Evolutionary conservation across 2,329 filamentous ascomycete species (phyloP).

Genomic region (Didymella keratinophila): DNA sequence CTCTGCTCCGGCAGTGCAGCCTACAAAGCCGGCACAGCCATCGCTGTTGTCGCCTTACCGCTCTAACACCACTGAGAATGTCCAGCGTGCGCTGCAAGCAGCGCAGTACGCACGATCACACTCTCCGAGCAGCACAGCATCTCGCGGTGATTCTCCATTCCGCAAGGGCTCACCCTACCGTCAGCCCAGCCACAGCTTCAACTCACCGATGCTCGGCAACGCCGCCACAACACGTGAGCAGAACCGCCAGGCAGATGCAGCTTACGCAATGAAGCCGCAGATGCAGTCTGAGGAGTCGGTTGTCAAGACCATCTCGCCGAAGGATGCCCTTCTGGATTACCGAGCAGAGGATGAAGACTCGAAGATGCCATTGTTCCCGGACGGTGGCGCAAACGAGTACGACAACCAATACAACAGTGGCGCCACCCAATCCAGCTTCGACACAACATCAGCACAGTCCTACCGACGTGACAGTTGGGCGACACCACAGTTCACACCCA

Average conservation of each 20-base stretch:
- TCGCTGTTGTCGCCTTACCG: slow-evolving; percentile 61
- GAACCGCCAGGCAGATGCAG: slow-evolving; percentile 67
- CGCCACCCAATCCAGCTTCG: slow-evolving; percentile 48
- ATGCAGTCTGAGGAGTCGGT: slow-evolving; percentile 53
- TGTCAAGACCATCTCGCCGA: slow-evolving; percentile 91
- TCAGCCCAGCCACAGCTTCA: slow-evolving; percentile 54
- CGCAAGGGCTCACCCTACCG: slow-evolving; percentile 66
- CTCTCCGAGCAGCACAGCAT: slow-evolving; percentile 61
- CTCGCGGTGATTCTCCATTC: slow-evolving; percentile 82
- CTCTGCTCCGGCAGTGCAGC: slow-evolving; percentile 54
- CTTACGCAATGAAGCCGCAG: slow-evolving; percentile 52
- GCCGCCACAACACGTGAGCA: slow-evolving; percentile 69
- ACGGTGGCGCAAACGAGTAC: slow-evolving; percentile 63
- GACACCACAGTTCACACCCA: slow-evolving; percentile 46
- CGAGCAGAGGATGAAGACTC: slow-evolving; percentile 72
- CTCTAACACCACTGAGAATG: slow-evolving; percentile 57
- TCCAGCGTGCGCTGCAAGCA: slow-evolving; percentile 78
- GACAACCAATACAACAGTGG: slow-evolving; percentile 54
- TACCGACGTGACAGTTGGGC: slow-evolving; percentile 48
- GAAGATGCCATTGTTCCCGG: slow-evolving; percentile 77
- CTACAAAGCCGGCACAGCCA: slow-evolving; percentile 59
- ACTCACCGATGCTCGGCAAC: slow-evolving; percentile 58
- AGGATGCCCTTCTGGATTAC: slow-evolving; percentile 89
- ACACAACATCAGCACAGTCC: slow-evolving; percentile 46
- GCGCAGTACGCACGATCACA: slow-evolving; percentile 74